Conservation (phyloP, 2,329 filamentous ascomycete species). For the Proliferodiscus dingleyae region DNA sequence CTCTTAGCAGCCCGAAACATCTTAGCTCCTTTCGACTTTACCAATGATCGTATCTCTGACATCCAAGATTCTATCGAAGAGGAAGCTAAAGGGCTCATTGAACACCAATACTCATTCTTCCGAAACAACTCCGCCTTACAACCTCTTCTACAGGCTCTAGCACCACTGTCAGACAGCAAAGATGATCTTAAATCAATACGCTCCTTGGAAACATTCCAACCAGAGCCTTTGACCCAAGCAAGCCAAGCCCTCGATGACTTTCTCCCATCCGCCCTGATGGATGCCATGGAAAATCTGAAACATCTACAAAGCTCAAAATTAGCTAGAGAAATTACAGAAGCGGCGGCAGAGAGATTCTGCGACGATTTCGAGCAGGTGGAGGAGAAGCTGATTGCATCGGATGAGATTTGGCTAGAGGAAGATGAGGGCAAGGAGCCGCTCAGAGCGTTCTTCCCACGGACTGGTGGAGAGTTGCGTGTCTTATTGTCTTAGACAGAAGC, state of each 20-base stretch:
- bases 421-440: constrained; percentile 21
- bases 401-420: constrained; percentile 41
- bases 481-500: constrained; percentile 31
- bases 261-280: constrained; percentile 86
- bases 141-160: constrained; percentile 54
- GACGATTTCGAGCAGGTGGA: constrained; percentile 73
- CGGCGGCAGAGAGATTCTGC: constrained; percentile 80
- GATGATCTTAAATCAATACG: constrained; percentile 54
- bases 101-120: constrained; percentile 69
- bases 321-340: constrained; percentile 71
- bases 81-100: constrained; percentile 53
- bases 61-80: constrained; percentile 53
- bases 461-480: constrained; percentile 32
- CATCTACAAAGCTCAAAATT: constrained; percentile 67
- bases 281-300: constrained; percentile 78
- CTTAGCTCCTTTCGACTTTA: constrained; percentile 60
- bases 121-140: constrained; percentile 69
- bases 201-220: constrained; percentile 56
- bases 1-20: constrained; percentile 52
- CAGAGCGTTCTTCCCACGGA: constrained; percentile 30
- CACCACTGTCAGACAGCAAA: constrained; percentile 29
- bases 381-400: constrained; percentile 52
- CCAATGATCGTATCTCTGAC: constrained; percentile 47
- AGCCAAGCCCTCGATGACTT: constrained; percentile 84
- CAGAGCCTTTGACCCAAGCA: constrained; percentile 55